phyloP scores from a whole-genome alignment of 2,329 filamentous ascomycete species.

The Colletotrichum liriopes region DNA sequence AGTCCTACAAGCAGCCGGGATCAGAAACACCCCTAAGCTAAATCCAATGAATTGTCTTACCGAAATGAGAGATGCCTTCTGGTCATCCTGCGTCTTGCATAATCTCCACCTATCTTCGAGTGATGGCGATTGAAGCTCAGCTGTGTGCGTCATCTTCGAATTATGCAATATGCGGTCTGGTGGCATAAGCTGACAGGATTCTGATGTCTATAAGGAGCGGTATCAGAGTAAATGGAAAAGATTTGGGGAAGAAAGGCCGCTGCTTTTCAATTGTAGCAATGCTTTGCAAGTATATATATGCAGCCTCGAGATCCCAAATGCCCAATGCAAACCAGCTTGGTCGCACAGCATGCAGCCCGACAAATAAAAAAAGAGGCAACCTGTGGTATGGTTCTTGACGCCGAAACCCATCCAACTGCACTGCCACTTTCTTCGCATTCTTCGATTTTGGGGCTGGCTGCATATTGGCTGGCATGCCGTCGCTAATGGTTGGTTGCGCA shows the following conservation, averaged over 20 bases:
- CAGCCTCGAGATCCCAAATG: not conserved
- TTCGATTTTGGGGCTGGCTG: conserved; percentile 7
- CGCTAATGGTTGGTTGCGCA: not conserved
- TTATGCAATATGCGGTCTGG: no score
- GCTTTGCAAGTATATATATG: not conserved
- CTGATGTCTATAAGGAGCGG: not conserved
- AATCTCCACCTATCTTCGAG: not conserved
- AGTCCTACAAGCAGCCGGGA: not conserved
- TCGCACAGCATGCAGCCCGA: not conserved
- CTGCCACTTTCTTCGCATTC: not conserved
- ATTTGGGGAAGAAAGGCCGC: no score
- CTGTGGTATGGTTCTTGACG: not conserved
- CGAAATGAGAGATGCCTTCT: conserved; percentile 6
- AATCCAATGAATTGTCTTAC: not conserved
- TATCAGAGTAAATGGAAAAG: fast-evolving
- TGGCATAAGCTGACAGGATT: no score
- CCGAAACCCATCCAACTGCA: not conserved
- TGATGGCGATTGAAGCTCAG: not conserved
- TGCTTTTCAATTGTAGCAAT: not conserved
- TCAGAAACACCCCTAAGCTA: not conserved
- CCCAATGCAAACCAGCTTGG: not conserved
- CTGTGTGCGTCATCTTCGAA: not conserved
- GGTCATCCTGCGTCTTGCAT: conserved; percentile 18
- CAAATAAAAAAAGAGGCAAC: not conserved
- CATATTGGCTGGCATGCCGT: conserved; percentile 4